Evolutionary conservation across 129 eudicot genomes (phyloP).

Genomic region (Centrapalus pauciflorus): DNA sequence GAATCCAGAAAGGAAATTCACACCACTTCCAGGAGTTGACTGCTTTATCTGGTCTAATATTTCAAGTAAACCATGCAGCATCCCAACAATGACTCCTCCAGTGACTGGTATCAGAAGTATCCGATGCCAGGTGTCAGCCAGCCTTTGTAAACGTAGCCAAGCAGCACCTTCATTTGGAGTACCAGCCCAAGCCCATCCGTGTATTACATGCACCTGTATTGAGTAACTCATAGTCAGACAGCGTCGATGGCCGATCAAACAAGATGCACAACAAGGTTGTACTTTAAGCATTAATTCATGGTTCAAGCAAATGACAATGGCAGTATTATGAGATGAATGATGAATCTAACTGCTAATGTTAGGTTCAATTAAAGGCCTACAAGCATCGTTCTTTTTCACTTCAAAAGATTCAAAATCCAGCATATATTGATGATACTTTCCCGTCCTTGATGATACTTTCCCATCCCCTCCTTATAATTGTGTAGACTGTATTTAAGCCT

Average conservation of each 20-base stretch:
- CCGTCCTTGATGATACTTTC: background rate
- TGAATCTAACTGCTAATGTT: background rate
- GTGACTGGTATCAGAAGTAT: constrained; percentile 91
- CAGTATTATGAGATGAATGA: background rate
- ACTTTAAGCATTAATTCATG: background rate
- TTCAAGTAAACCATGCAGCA: constrained; percentile 95
- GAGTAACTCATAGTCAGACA: constrained; percentile 16
- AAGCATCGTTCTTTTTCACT: background rate
- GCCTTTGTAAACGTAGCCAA: constrained; percentile 86
- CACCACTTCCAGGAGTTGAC: constrained; percentile 65
- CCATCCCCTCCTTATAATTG: background rate
- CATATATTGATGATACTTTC: too few relatives aligned
- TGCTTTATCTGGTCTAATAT: constrained; percentile 79
- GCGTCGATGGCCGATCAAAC: background rate
- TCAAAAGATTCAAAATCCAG: background rate
- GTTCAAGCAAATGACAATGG: background rate
- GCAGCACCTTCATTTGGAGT: constrained; percentile 99
- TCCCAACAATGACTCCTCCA: constrained; percentile 95
- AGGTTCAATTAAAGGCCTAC: background rate
- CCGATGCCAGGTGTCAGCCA: constrained; percentile 97
- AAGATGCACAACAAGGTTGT: background rate
- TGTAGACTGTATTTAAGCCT: background rate
- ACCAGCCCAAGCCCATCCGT: constrained; percentile 99
- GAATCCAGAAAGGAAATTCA: constrained; percentile 61
- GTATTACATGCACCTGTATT: constrained; percentile 85